Evolutionary conservation across 257 asterid genomes (phyloP), one percentile per base, ranked within the genome.

Genomic region (Solanum verrucosum): DNA sequence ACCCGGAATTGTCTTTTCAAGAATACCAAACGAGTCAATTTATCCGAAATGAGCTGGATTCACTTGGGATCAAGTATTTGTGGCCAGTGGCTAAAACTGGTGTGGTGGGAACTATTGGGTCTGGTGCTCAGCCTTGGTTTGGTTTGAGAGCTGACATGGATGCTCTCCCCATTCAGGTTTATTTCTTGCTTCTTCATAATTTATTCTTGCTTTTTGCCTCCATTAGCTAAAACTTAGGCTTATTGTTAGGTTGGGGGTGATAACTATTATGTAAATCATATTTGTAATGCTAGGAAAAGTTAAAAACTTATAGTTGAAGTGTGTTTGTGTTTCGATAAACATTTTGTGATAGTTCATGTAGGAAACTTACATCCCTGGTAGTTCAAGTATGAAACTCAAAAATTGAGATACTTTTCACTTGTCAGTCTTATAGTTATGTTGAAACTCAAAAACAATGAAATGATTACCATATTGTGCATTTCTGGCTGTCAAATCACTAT

Each of bases 121-220:
- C 98, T 18, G 98, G 96, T 1, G 89, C 82, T 81, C 91, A 90
- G 11, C 99, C 98, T 18, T 93, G 95, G 91, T 92, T 96, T 88
- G 94, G 88, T 68, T 96, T 96, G 34, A 88, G 99, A 91, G 98
- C 99, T 4, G 99, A 96, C 91, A 96, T 96, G 99, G 99, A 96
- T 89, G 99, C 98, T 79, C 95, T 96, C 11, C 98, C 99, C 42
- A 92, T 95, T 85, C 98, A 95, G 98, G 98, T 93, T 21, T 31
- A 84, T 68, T 25, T 83, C 38, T 78, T 78, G 35, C 21, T 75
- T 74, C 83, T 38, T 34, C 42, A 68, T 27, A 13, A 13, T 68
- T 27, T 68, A 29, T 25, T 67, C 74, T 67, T 67, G 75, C 74
- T 6, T 27, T 71, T 29, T 31, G n/a, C n/a, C 13, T 31, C 40